phyloP scores from a whole-genome alignment of 1,284 basidiomycete species.

The Puccinia triticina region DNA sequence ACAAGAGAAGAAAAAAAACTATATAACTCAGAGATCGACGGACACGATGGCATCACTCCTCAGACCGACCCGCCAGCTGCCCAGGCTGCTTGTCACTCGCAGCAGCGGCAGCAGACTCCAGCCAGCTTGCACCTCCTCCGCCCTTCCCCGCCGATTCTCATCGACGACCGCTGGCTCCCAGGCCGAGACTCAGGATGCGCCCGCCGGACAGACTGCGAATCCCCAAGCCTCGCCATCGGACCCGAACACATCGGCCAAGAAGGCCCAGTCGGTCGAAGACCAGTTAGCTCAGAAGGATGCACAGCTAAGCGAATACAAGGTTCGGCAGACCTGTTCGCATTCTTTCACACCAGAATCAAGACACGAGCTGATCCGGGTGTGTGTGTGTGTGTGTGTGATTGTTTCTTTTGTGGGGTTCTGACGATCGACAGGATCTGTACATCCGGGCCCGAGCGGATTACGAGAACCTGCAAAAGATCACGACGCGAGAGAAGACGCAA shows the following conservation, averaged over 20 bases:
- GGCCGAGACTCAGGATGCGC: not conserved
- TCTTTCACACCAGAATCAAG: not conserved
- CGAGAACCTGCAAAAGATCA: slow-evolving; percentile 88
- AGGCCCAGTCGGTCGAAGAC: not conserved
- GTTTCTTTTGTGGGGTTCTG: not conserved
- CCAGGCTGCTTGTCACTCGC: too few relatives aligned
- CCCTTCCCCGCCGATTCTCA: slow-evolving; percentile 19
- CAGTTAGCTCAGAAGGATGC: slow-evolving; percentile 47
- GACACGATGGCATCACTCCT: too few relatives aligned
- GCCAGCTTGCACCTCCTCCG: not conserved
- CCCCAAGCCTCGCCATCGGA: not conserved
- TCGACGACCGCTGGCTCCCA: not conserved
- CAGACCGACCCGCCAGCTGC: too few relatives aligned
- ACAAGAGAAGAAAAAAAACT: too few relatives aligned
- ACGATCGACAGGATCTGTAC: slow-evolving; percentile 58
- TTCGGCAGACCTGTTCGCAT: not conserved
- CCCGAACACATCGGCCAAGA: not conserved
- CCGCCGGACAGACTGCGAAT: not conserved
- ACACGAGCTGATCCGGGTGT: not conserved
- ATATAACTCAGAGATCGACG: too few relatives aligned
- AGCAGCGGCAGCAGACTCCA: too few relatives aligned
- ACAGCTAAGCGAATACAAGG: slow-evolving; percentile 48
- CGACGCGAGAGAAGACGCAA: slow-evolving; percentile 85
- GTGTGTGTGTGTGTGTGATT: too few relatives aligned
- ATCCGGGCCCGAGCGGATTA: slow-evolving; percentile 72